These are phyloP conservation scores for Primulina tabacum DNA, from an alignment of 257 asterid genomes.

Conservation along the genomic window DNA sequence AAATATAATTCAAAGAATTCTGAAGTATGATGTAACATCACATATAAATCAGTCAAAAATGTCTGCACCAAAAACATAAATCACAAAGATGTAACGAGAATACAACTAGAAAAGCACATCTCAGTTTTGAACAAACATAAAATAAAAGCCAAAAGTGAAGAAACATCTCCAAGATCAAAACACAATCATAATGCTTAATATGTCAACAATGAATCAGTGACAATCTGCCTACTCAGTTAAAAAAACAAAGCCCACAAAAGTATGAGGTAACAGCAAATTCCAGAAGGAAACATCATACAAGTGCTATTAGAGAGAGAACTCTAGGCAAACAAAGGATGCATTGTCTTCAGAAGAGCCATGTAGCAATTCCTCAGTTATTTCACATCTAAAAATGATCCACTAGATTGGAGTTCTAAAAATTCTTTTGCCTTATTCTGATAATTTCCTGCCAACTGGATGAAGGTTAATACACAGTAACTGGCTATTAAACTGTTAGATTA, in stretches of 20 bases:
- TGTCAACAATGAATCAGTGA: background rate
- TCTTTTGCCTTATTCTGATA: constrained; percentile 6
- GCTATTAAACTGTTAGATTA: background rate
- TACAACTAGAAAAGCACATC: background rate
- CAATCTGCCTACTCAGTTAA: constrained; percentile 3
- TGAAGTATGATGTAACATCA: background rate
- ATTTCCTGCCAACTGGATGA: constrained; percentile 15
- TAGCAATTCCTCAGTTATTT: background rate
- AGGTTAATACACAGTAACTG: constrained; percentile 12
- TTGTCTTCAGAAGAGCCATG: constrained; percentile 13
- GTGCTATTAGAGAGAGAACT: background rate
- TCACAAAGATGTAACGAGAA: background rate
- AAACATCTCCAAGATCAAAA: background rate
- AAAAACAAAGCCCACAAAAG: background rate
- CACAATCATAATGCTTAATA: constrained; percentile 6
- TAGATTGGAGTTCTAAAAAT: constrained; percentile 14
- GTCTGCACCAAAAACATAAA: background rate
- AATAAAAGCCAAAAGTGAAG: background rate
- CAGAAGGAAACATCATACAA: background rate
- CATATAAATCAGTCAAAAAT: too few species aligned
- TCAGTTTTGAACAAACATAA: background rate
- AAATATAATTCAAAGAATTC: background rate
- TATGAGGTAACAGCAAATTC: background rate
- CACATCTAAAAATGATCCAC: background rate
- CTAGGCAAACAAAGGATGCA: constrained; percentile 7